Evolutionary conservation across 805 yeast species (phyloP).

Genomic region (Sugiyamaella mastotermitis): DNA sequence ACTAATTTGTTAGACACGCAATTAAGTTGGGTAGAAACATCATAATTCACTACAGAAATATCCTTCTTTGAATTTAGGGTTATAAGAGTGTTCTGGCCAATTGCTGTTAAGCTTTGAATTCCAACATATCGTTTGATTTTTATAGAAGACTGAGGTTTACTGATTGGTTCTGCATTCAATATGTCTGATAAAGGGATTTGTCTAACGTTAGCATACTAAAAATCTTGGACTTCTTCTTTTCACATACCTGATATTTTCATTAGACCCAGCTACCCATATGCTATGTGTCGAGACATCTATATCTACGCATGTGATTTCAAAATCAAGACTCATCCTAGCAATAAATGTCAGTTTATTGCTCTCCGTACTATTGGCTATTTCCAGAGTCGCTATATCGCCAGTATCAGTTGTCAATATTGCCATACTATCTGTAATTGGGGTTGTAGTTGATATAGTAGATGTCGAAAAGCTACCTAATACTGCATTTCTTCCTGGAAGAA

Average conservation of each 20-base stretch:
- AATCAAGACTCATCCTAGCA: conserved; percentile 12
- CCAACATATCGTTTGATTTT: too few relatives aligned
- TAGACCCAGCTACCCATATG: conserved; percentile 31
- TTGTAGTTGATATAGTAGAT: conserved; percentile 43
- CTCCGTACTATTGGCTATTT: conserved; percentile 5
- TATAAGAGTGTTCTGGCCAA: too few relatives aligned
- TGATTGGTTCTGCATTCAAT: too few relatives aligned
- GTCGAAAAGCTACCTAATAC: conserved; percentile 45
- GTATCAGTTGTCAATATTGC: conserved; percentile 22
- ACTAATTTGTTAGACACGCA: not conserved
- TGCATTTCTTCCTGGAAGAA: conserved; percentile 54
- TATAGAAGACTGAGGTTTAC: too few relatives aligned
- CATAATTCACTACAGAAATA: not conserved
- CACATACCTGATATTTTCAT: conserved; percentile 2
- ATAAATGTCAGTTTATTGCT: conserved; percentile 13
- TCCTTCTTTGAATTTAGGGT: too few relatives aligned
- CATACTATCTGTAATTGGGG: conserved; percentile 29
- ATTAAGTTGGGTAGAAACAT: not conserved
- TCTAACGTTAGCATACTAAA: not conserved
- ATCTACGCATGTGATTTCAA: conserved; percentile 19
- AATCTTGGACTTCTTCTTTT: not conserved
- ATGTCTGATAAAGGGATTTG: too few relatives aligned
- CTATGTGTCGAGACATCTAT: conserved; percentile 35
- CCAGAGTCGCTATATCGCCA: conserved; percentile 24
- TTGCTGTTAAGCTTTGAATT: too few relatives aligned